Conservation (phyloP, 1,139 yeast species). For the Pichia sp. region DNA sequence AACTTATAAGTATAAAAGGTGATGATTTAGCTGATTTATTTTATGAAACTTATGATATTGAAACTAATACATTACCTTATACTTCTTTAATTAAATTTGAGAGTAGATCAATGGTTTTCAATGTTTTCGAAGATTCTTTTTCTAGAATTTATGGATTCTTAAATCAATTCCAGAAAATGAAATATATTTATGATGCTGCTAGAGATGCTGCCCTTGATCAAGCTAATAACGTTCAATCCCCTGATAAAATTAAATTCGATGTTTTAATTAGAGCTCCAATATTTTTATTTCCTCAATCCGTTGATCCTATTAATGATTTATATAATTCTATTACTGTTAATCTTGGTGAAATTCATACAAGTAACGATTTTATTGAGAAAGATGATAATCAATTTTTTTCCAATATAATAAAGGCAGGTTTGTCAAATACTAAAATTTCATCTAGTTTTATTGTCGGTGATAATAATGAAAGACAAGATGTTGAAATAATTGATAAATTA, state of each 20-base stretch:
- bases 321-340: conserved; percentile 64
- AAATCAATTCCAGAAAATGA: conserved; percentile 77
- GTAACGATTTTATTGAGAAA: conserved; percentile 45
- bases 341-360: conserved; percentile 75
- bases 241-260: conserved; percentile 62
- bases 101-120: conserved; percentile 67
- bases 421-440: conserved; percentile 59
- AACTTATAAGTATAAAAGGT: conserved; percentile 73
- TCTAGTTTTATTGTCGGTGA: conserved; percentile 51
- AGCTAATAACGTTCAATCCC: conserved; percentile 58
- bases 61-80: conserved; percentile 41
- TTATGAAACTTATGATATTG: conserved; percentile 73
- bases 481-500: conserved; percentile 63
- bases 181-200: conserved; percentile 77
- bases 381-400: conserved; percentile 23
- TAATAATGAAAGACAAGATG: conserved; percentile 37
- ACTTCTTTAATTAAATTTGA: conserved; percentile 57
- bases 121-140: conserved; percentile 76
- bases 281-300: conserved; percentile 63
- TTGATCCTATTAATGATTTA: conserved; percentile 33
- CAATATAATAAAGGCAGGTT: conserved; percentile 56
- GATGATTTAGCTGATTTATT: conserved; percentile 69
- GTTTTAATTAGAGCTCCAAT: conserved; percentile 74
- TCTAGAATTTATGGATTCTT: conserved; percentile 59
- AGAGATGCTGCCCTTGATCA: conserved; percentile 76